Percentiles rank a stretch among this genome's conserved stretches.
These are phyloP conservation scores for Fusarium pseudoanthophilum DNA, from an alignment of 2,329 filamentous ascomycete species.

Conservation along the genomic window DNA sequence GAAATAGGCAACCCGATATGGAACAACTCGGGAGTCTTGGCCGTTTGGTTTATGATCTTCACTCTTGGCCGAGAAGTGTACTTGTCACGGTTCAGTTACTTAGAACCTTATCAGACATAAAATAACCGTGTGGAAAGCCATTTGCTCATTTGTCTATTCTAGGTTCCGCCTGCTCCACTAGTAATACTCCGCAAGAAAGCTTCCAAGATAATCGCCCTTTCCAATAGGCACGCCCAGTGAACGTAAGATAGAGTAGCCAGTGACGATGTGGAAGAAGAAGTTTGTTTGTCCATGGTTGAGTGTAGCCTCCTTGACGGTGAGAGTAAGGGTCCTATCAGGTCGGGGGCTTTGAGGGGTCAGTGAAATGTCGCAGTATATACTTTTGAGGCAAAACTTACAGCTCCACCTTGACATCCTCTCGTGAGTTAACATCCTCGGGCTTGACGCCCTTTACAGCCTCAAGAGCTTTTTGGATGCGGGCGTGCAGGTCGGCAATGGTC, in stretches of 20 bases:
- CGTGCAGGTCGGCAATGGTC: background rate
- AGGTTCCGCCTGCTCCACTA: background rate
- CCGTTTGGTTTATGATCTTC: rapidly evolving
- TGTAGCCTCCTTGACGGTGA: background rate
- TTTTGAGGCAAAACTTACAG: background rate
- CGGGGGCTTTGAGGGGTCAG: background rate
- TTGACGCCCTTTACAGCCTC: background rate
- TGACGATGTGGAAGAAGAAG: slow-evolving; percentile 3
- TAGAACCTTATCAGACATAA: no score
- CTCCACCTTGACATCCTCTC: background rate
- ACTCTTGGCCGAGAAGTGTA: rapidly evolving
- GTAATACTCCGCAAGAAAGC: background rate
- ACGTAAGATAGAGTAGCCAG: background rate
- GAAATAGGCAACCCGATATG: rapidly evolving
- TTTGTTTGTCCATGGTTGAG: background rate
- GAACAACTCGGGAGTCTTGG: no score
- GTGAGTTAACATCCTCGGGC: background rate
- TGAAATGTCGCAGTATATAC: rapidly evolving
- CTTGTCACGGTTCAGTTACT: background rate
- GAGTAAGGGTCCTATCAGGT: background rate
- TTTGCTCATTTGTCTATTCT: background rate
- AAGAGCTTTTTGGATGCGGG: background rate
- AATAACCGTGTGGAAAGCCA: rapidly evolving
- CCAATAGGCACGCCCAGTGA: background rate
- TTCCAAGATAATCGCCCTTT: slow-evolving; percentile 2